These are phyloP conservation scores for Lichtheimia ornata DNA, from an alignment of 371 early-diverging fungal genomes.

Conservation along the genomic window DNA sequence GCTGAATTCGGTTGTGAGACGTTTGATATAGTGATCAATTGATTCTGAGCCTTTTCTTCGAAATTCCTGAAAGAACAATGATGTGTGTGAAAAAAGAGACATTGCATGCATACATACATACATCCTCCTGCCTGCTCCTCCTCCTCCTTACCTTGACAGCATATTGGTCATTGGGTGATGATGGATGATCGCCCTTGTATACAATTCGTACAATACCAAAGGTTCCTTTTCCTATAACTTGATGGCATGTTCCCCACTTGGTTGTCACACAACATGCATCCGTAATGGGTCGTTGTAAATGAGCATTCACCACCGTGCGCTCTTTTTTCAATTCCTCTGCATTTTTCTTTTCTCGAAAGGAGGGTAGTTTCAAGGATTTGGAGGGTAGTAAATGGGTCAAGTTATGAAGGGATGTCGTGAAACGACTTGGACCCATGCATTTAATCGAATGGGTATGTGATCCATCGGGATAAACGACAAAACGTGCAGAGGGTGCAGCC, in stretches of 20 bases:
- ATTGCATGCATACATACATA: background rate
- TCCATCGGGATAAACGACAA: conserved; percentile 9
- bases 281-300: conserved; percentile 17
- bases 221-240: conserved; percentile 51
- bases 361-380: conserved; percentile 15
- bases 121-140: too few species aligned
- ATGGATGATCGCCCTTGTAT: conserved; percentile 30
- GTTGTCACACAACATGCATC: conserved; percentile 24
- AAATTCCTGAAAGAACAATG: conserved; percentile 51
- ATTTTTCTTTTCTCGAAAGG: conserved; percentile 28
- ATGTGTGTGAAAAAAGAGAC: background rate
- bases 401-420: conserved; percentile 6
- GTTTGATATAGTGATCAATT: conserved; percentile 61
- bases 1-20: conserved; percentile 70
- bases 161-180: conserved; percentile 28
- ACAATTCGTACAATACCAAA: conserved; percentile 50
- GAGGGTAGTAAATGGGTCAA: conserved; percentile 5
- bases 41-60: conserved; percentile 52
- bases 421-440: background rate
- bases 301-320: conserved; percentile 21
- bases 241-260: conserved; percentile 50
- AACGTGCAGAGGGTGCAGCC: background rate
- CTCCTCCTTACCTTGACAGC: conserved; percentile 48
- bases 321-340: conserved; percentile 29
- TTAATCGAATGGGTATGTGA: conserved; percentile 13